Conservation (phyloP, 176 grass and related monocot species). For the Lolium rigidum region DNA sequence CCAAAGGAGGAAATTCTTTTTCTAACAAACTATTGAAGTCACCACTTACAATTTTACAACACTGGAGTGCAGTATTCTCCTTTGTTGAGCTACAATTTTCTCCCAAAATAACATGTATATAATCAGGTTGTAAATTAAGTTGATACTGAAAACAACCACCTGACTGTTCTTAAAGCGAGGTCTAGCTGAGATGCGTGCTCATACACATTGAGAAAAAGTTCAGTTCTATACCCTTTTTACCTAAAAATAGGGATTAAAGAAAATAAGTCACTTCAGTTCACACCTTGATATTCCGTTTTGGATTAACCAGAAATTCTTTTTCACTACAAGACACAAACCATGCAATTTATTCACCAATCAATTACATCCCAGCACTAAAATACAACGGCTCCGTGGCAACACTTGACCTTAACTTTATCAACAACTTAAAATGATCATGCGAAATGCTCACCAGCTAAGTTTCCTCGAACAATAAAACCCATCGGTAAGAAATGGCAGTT, state of each 20-base stretch:
- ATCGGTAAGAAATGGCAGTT: not conserved
- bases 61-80: not conserved
- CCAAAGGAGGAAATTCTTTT: not conserved
- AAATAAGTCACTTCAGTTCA: conserved; percentile 19
- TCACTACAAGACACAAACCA: not conserved
- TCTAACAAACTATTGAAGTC: conserved; percentile 1
- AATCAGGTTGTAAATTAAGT: conserved; percentile 10
- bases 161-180: not conserved
- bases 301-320: not conserved
- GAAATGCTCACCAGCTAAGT: not conserved
- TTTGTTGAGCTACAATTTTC: conserved; percentile 7
- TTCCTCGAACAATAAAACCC: not conserved
- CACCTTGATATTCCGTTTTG: not conserved
- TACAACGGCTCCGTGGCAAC: not conserved
- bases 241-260: not conserved
- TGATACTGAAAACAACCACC: conserved; percentile 6
- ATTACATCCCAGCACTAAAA: conserved; percentile 1
- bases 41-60: not conserved
- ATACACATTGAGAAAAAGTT: not conserved
- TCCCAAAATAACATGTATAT: conserved; percentile 13
- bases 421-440: not conserved
- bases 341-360: not conserved
- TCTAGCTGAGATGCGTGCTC: not conserved
- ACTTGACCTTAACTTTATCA: not conserved
- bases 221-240: not conserved